phyloP scores from a whole-genome alignment of 139 green algal species.

The Mychonastes homosphaera region DNA sequence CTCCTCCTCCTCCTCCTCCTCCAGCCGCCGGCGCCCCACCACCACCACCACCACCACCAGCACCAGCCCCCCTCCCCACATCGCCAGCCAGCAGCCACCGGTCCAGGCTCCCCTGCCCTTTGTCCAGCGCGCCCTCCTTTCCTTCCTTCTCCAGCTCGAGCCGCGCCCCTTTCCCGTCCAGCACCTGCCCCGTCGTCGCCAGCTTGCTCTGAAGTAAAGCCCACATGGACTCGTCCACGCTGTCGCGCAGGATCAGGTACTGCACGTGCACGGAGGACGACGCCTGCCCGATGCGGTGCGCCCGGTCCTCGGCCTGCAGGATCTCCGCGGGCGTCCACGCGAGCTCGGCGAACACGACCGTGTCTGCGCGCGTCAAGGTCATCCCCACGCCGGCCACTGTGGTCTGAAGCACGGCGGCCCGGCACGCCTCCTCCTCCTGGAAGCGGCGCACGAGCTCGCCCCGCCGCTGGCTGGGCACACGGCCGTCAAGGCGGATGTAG shows the following conservation, averaged over 20 bases:
- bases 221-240: conserved; percentile 82
- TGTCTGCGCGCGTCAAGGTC: conserved; percentile 57
- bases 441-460: conserved; percentile 40
- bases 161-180: conserved; percentile 37
- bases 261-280: conserved; percentile 53
- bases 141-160: conserved; percentile 38
- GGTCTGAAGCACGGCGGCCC: conserved; percentile 59
- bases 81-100: too few relatives aligned
- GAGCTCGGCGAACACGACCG: conserved; percentile 46
- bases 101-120: too few relatives aligned
- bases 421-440: conserved; percentile 33
- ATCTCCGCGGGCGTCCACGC: conserved; percentile 60
- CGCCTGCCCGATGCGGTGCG: conserved; percentile 56
- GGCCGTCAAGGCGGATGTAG: conserved; percentile 81
- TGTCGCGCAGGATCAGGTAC: conserved; percentile 57
- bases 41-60: too few relatives aligned
- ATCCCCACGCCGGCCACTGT: conserved; percentile 67
- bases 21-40: too few relatives aligned
- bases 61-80: too few relatives aligned
- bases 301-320: conserved; percentile 51
- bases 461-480: conserved; percentile 30
- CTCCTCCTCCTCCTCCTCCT: too few relatives aligned
- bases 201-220: conserved; percentile 60
- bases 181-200: conserved; percentile 56
- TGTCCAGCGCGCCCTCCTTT: too few relatives aligned